A percentile compares a stretch with the other conserved stretches of the same genome.
These are phyloP conservation scores for Fusarium sp. DNA, from an alignment of 2,329 filamentous ascomycete genomes.

Conservation along the genomic window DNA sequence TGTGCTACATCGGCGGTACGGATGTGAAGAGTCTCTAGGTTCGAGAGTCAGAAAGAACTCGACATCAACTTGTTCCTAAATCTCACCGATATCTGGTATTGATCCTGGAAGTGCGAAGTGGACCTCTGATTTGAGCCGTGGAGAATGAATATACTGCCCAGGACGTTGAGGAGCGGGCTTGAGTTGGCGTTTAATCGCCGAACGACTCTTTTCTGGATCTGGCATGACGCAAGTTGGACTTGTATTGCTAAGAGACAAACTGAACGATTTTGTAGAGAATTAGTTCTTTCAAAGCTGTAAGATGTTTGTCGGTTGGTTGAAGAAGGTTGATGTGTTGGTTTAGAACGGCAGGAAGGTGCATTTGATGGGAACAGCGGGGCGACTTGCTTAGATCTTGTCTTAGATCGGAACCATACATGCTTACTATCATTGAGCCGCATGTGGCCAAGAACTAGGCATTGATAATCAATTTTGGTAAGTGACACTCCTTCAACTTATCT, in stretches of 20 bases:
- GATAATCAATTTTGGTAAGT: not conserved
- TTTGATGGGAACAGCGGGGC: slow-evolving; percentile 9
- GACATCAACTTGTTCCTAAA: not conserved
- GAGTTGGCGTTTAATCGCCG: slow-evolving; percentile 40
- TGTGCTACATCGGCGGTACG: slow-evolving; percentile 48
- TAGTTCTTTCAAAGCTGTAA: not conserved
- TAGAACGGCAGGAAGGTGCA: not conserved
- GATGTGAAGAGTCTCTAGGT: slow-evolving; percentile 45
- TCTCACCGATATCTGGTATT: slow-evolving; percentile 45
- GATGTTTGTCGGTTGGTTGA: not conserved
- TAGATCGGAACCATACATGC: not conserved
- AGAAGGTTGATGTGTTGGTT: not conserved
- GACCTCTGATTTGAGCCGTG: slow-evolving; percentile 46
- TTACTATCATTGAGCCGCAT: not conserved
- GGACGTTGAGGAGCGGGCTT: slow-evolving; percentile 43
- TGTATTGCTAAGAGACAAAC: not conserved
- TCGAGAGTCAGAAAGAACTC: slow-evolving; percentile 1
- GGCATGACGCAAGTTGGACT: slow-evolving; percentile 28
- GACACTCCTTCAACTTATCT: not conserved
- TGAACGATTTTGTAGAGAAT: not conserved
- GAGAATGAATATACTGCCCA: slow-evolving; percentile 41
- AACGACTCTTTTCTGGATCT: slow-evolving; percentile 21
- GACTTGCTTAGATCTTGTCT: not conserved
- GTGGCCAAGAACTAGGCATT: not conserved
- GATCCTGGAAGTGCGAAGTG: slow-evolving; percentile 47